Base-by-base conservation (phyloP, 768 basidiomycete species). In the Tremella yokohamensis region DNA sequence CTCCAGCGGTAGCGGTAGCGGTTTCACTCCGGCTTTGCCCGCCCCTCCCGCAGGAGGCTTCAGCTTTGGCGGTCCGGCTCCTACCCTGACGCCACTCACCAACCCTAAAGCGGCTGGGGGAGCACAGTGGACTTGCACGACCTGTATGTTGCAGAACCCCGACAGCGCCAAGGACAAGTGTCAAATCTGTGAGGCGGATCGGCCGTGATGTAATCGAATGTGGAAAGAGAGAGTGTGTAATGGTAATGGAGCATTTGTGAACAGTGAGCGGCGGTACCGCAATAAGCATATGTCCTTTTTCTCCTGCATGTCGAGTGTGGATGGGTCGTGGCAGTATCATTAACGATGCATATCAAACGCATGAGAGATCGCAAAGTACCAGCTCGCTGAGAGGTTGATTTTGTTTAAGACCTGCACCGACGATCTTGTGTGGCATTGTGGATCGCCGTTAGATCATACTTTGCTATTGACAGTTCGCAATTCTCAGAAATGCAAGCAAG, bases 41-140 rank as follows among this genome's bases (percentile, higher is more conserved):
- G n/a, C 42, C n/a, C n/a, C n/a, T 45, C 42, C 22, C 6, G 42
- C 42, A 6, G n/a, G n/a, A 8, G 42, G 42, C 4, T 18, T 45
- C 42, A 22, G 42, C n/a, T 18, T 45, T n/a, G 42, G 22, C 22
- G 42, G 42, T 45, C n/a, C n/a, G 42, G 22, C n/a, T 6, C 29
- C 29, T 34, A 6, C 29, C 11, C 29, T 34, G 29, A 34, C 4
- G 11, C 48, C 26, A 49, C 48, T 18, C 48, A 49, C n/a, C 48
- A 20, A 25, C 48, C 48, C 26, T 7, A 24, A 16, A 49, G 24
- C 44, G 25, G 15, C 54, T 11, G 26, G 19, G 15, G 55, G 50
- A 2, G 49, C 39, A 15, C 52, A 53, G n/a, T 88, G 87, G 87
- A 82, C 63, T 11, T 89, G 87, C 68, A 73, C 74, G 0, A 63